phyloP scores from a whole-genome alignment of 805 yeast species.

The Ogataea parapolymorpha region DNA sequence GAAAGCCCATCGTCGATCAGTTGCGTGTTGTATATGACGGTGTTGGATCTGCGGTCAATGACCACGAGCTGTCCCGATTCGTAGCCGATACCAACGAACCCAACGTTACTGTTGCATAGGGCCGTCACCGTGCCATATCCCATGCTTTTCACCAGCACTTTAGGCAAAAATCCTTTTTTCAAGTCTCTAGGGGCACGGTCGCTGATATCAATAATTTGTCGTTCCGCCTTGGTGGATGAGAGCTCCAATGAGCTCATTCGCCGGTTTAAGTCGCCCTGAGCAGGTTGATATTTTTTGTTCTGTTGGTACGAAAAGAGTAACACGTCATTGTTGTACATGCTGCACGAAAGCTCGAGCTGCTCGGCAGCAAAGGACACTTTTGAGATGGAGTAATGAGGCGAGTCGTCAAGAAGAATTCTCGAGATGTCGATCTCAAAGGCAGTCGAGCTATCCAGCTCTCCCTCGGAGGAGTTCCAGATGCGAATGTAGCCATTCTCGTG shows the following conservation, averaged over 20 bases:
- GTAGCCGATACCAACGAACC: slow-evolving; percentile 81
- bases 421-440: slow-evolving; percentile 60
- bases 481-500: slow-evolving; percentile 83
- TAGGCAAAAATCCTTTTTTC: slow-evolving; percentile 63
- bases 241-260: slow-evolving; percentile 30
- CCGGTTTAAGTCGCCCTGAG: slow-evolving; percentile 21
- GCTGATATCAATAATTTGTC: slow-evolving; percentile 42
- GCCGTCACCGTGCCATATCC: slow-evolving; percentile 53
- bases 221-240: slow-evolving; percentile 28
- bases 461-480: slow-evolving; percentile 78
- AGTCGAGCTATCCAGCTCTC: slow-evolving; percentile 59
- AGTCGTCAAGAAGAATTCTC: slow-evolving; percentile 41
- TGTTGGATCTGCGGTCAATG: slow-evolving; percentile 71
- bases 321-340: slow-evolving; percentile 68
- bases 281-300: slow-evolving; percentile 44
- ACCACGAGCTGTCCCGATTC: slow-evolving; percentile 70
- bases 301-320: slow-evolving; percentile 68
- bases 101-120: slow-evolving; percentile 66
- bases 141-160: slow-evolving; percentile 39
- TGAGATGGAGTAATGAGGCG: slow-evolving; percentile 45
- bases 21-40: slow-evolving; percentile 41
- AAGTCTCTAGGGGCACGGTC: slow-evolving; percentile 49
- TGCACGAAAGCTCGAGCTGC: slow-evolving; percentile 70
- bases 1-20: slow-evolving; percentile 29
- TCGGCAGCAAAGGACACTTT: slow-evolving; percentile 73